Conservation (phyloP, 805 yeast genomes). For the Kodamaea kaohsiungensis region DNA sequence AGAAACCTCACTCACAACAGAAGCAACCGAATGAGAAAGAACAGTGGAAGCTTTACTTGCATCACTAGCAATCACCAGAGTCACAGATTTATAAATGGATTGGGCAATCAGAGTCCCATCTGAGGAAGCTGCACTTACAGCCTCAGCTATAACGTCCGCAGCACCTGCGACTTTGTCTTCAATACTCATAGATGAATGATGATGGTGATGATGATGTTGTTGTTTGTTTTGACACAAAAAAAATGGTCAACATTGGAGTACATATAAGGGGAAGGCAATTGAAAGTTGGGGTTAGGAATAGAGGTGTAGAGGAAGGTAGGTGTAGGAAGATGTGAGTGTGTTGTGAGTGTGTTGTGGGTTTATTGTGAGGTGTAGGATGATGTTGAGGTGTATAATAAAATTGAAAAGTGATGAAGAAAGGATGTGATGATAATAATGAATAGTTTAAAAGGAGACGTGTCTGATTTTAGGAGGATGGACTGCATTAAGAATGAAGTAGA, state of each 20-base stretch:
- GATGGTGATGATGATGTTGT: background rate
- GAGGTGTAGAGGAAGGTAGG: background rate
- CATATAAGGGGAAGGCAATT: background rate
- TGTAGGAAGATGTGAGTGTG: too few relatives aligned
- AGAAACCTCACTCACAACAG: background rate
- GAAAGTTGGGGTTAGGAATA: background rate
- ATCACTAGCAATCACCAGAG: background rate
- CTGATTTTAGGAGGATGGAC: too few relatives aligned
- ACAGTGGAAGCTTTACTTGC: background rate
- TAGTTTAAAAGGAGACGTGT: too few relatives aligned
- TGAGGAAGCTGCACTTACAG: background rate
- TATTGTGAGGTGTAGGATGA: too few relatives aligned
- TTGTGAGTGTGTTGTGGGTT: too few relatives aligned
- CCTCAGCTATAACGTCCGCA: background rate
- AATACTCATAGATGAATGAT: background rate
- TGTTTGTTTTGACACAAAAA: background rate
- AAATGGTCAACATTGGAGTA: background rate
- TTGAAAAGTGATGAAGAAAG: too few relatives aligned
- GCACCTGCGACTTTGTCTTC: background rate
- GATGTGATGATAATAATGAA: too few relatives aligned
- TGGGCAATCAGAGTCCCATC: background rate
- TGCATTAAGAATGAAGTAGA: too few relatives aligned
- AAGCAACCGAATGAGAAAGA: background rate
- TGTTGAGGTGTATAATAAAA: too few relatives aligned
- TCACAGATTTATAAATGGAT: background rate